Percentiles rank a stretch among this genome's conserved stretches.
Conservation (phyloP, 176 grass and related monocot species). For the Bothriochloa decipiens region DNA sequence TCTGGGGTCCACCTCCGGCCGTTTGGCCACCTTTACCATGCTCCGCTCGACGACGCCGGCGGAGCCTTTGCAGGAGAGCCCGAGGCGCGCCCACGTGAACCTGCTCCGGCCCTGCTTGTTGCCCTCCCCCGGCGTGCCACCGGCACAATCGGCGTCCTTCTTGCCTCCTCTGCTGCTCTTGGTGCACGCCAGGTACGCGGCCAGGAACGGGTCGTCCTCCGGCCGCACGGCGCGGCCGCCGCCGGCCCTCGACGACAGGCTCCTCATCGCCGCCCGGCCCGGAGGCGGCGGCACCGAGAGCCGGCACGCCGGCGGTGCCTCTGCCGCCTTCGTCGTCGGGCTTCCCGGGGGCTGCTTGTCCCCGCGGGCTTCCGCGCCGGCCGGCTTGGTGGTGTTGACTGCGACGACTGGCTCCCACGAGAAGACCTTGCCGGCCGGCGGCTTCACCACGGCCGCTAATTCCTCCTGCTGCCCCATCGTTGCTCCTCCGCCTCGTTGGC, state of each 20-base stretch:
- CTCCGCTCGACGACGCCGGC: conserved; percentile 44
- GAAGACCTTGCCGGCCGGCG: conserved; percentile 41
- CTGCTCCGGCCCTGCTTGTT: background rate
- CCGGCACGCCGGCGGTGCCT: conserved; percentile 41
- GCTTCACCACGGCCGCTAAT: background rate
- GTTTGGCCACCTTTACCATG: conserved; percentile 53
- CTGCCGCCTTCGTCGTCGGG: conserved; percentile 39
- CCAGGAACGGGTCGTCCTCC: conserved; percentile 82
- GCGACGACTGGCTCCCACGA: conserved; percentile 60
- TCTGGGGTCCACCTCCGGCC: conserved; percentile 40
- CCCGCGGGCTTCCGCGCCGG: conserved; percentile 28
- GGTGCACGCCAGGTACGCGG: conserved; percentile 87
- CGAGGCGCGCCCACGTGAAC: conserved; percentile 35
- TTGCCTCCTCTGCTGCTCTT: conserved; percentile 33
- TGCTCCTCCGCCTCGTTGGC: background rate
- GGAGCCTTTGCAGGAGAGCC: conserved; percentile 58
- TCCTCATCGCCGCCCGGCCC: background rate
- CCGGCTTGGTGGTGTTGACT: background rate
- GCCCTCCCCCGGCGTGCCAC: background rate
- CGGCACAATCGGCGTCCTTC: background rate
- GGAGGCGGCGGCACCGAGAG: background rate
- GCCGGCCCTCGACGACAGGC: background rate
- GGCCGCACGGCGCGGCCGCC: conserved; percentile 33
- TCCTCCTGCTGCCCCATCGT: conserved; percentile 47
- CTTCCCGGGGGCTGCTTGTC: background rate